Evolutionary conservation across 495 filamentous ascomycete species (phyloP).

Genomic region (Parachaetomium inaequale): DNA sequence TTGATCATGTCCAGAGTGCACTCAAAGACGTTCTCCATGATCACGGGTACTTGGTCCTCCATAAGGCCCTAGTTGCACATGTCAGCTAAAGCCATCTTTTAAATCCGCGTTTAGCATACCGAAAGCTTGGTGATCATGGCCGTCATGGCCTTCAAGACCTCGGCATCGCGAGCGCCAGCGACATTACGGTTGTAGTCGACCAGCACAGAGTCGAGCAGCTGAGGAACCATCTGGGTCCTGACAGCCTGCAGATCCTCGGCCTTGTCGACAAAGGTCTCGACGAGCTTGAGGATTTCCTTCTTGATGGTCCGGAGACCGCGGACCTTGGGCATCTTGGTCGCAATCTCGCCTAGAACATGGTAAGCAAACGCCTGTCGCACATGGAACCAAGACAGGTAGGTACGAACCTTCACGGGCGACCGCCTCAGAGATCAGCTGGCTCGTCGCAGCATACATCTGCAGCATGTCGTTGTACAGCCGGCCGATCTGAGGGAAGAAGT

Average conservation of each 20-base stretch:
- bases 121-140: constrained; percentile 94
- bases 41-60: constrained; percentile 95
- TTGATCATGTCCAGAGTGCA: constrained; percentile 99
- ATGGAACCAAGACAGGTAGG: constrained; percentile 19
- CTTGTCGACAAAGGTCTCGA: constrained; percentile 96
- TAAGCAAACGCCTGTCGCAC: constrained; percentile 22
- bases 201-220: constrained; percentile 90
- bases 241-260: constrained; percentile 94
- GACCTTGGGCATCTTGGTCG: constrained; percentile 96
- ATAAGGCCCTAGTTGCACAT: constrained; percentile 56
- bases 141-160: constrained; percentile 96
- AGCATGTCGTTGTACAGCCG: constrained; percentile 98
- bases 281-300: constrained; percentile 97
- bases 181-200: constrained; percentile 97
- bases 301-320: constrained; percentile 95
- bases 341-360: constrained; percentile 65
- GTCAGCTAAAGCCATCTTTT: constrained; percentile 19
- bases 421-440: constrained; percentile 87
- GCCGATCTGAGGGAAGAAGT: constrained; percentile 99
- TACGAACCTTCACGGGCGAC: constrained; percentile 77
- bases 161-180: constrained; percentile 90
- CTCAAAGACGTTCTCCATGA: constrained; percentile 98
- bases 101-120: constrained; percentile 52
- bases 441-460: constrained; percentile 96
- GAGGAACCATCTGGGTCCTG: constrained; percentile 87